A percentile compares a stretch with the other conserved stretches of the same genome.
Conservation (phyloP, 164 flowering plant genomes). For the Annona squamosa region DNA sequence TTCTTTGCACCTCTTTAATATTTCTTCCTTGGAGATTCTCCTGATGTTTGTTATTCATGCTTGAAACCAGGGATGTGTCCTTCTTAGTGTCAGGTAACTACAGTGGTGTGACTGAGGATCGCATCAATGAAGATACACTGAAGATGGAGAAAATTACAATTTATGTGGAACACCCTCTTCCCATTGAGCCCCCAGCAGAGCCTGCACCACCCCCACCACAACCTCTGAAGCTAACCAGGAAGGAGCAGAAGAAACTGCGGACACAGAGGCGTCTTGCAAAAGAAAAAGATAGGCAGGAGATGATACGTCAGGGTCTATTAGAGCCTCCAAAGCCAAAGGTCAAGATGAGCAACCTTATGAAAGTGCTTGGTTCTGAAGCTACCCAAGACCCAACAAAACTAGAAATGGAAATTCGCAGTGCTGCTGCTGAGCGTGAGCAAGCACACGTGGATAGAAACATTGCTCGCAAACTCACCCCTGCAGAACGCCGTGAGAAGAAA, state of each 20-base stretch:
- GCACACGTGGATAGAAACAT: conserved; percentile 93
- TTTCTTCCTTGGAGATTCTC: background rate
- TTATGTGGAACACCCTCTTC: conserved; percentile 89
- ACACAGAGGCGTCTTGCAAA: conserved; percentile 83
- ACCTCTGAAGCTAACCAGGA: conserved; percentile 84
- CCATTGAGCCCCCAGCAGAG: conserved; percentile 96
- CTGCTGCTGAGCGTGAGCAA: conserved; percentile 98
- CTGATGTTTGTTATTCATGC: background rate
- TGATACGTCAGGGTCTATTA: conserved; percentile 89
- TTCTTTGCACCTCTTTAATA: background rate
- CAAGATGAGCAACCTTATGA: conserved; percentile 97
- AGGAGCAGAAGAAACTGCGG: conserved; percentile 93
- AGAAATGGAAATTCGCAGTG: conserved; percentile 88
- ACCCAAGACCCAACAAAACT: conserved; percentile 96
- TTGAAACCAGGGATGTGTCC: conserved; percentile 57
- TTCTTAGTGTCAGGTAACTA: conserved; percentile 54
- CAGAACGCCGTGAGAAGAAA: conserved; percentile 95
- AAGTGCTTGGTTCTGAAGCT: conserved; percentile 95
- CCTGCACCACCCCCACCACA: conserved; percentile 97
- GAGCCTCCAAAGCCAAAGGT: conserved; percentile 95
- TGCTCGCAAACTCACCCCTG: conserved; percentile 95
- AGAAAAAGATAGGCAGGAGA: conserved; percentile 93
- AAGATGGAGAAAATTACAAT: conserved; percentile 74
- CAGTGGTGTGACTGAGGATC: conserved; percentile 33
- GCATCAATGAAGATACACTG: conserved; percentile 31